Base-by-base conservation (phyloP, 257 asterid genomes). In the Striga asiatica region DNA sequence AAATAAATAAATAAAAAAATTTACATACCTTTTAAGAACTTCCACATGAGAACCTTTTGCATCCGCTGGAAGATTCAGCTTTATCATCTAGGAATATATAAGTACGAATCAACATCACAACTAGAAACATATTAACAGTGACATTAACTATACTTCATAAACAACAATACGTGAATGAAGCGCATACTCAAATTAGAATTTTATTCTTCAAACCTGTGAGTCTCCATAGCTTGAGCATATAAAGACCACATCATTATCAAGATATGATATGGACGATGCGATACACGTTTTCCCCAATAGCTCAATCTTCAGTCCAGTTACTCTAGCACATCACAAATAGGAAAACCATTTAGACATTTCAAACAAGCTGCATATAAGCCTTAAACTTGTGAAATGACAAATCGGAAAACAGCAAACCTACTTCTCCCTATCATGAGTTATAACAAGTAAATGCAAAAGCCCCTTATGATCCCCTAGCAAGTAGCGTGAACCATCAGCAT, bases 151-250 rank as follows among this genome's bases (percentile, higher is more conserved):
- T n/a, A n/a, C n/a, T n/a, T n/a, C n/a, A n/a, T n/a, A n/a, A n/a
- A n/a, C n/a, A n/a, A n/a, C n/a, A n/a, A n/a, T n/a, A n/a, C n/a
- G n/a, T n/a, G n/a, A n/a, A n/a, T n/a, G n/a, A n/a, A n/a, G n/a
- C n/a, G n/a, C n/a, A n/a, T n/a, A n/a, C n/a, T n/a, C n/a, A n/a
- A 16, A 41, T 57, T 10, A 34, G 27, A 52, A 58, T 52, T 35
- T 38, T 18, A 25, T 43, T 49, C 31, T 53, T 24, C 65, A 41
- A 47, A 77, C 97, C 95, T 84, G 97, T 47, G 97, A 88, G 71
- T 88, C 97, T 39, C 97, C 95, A 51, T 74, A 88, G 78, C 97
- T 88, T 57, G 97, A 84, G 61, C 97, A 95, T 62, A 88, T 60
- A 48, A 69, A 88, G 47, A 88, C 97, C 66, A 84, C 79, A 27